Evolutionary conservation across 768 basidiomycete genomes (phyloP), one percentile per base, ranked within the genome.

Genomic region (Flagelloscypha sp.): DNA sequence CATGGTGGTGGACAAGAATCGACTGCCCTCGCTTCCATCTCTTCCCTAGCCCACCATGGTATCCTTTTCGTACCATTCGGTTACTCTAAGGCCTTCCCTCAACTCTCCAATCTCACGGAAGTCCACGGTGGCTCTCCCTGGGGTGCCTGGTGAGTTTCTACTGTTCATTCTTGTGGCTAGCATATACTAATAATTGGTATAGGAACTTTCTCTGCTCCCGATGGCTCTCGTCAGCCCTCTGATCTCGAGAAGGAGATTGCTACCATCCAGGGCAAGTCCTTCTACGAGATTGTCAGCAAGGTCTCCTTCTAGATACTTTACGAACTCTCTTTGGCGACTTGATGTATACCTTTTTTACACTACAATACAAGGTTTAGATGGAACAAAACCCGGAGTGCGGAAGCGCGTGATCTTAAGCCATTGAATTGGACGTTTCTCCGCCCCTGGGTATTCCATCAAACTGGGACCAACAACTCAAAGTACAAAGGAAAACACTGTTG

Each of bases 1-100:
- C 74, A 66, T 8, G 85, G 86, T 36, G 85, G 87, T 39, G 88
- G 88, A n/a, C 87, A 90, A 46, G 82, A 80, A 47, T 41, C 63
- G 3, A 83, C 80, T 4, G 65, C 61, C 30, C 44, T 77, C 24
- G 65, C 49, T 35, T 49, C 61, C 23, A 48, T 85, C 52, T 72
- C 71, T 35, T 74, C 79, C 28, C 49, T 88, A 36, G 53, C 66
- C 6, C 85, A 90, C 53, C 83, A 86, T 38, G 85, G 84, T 13
- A 71, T 83, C 20, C 58, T 72, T 52, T 84, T 59, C 46, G 80
- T 85, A 3, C 84, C 88, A 0, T 61, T 84, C 28, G 86, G 86
- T 1, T 84, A 84, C 48, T 59, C 63, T n/a, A 48, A 60, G 38
- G 58, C 66, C 3, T 70, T 72, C 40, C 36, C 52, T 51, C 35